Percentiles rank a stretch among this genome's conserved stretches.
Conservation (phyloP, 306 rosid genomes). For the Casuarina equisetifolia region DNA sequence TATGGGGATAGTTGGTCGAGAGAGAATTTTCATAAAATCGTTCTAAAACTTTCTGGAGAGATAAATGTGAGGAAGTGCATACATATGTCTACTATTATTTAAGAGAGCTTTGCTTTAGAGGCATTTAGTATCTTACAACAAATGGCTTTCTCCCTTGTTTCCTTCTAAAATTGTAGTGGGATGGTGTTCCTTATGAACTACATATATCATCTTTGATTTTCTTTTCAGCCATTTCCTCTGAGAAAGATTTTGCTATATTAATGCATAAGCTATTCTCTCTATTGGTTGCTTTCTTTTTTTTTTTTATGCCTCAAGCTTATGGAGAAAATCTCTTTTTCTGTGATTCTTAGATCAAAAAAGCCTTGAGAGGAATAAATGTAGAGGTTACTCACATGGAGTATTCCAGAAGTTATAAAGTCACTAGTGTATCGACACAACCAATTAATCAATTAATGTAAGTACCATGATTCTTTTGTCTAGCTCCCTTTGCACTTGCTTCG, state of each 20-base stretch:
- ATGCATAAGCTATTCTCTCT: not conserved
- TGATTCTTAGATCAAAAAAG: conserved; percentile 46
- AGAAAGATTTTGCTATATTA: not conserved
- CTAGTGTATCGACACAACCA: conserved; percentile 49
- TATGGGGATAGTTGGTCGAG: not conserved
- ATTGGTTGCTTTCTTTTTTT: not conserved
- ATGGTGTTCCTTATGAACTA: not conserved
- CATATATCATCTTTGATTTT: not conserved
- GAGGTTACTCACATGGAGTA: conserved; percentile 6
- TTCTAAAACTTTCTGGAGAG: not conserved
- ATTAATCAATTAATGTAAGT: conserved; percentile 52
- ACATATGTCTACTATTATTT: not conserved
- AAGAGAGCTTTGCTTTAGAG: not conserved
- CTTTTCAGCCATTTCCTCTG: not conserved
- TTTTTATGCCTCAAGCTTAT: not conserved
- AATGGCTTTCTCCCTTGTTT: not conserved
- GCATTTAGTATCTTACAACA: not conserved
- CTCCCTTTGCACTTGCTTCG: too few relatives aligned
- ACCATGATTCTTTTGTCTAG: not conserved
- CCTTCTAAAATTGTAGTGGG: not conserved
- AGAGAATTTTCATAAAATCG: not conserved
- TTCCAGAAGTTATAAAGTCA: conserved; percentile 34
- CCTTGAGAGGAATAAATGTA: conserved; percentile 54
- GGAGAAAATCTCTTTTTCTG: not conserved
- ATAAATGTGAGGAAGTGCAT: not conserved